Evolutionary conservation across 2,329 filamentous ascomycete species (phyloP), one percentile per base, ranked within the genome.

Genomic region (Microsporum canis): DNA sequence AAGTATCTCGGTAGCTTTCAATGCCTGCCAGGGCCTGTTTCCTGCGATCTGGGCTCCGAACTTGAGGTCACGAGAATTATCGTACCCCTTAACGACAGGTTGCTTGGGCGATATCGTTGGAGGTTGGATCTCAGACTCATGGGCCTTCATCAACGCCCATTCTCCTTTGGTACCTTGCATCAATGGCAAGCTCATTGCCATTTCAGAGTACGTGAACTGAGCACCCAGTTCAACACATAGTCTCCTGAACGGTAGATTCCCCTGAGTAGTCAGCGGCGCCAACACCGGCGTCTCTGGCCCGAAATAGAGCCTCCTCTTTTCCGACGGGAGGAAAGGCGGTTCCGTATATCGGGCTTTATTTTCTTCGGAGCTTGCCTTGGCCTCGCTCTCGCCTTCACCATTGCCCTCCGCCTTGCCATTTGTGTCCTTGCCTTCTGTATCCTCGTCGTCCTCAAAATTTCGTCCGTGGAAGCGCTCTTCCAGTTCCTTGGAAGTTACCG

Each of bases 261-360:
- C 94, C 75, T 97, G 94, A 0, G 94, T 99, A 0, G 94, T 99
- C 57, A 99, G 80, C 39, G 94, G 94, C 3, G 94, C 94, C n/a
- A 99, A 79, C 8, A 91, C 84, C 0, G 94, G 94, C 1, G 94
- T 99, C 72, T 97, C 92, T 0, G 87, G 84, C 4, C 91, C 91
- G 73, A 97, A 97, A 76, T 99, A 97, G 61, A 99, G 80, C 58
- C 86, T 85, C 62, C 94, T 84, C 78, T 99, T 99, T 77, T 99
- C 94, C 0, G 92, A 96, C 1, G 94, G 86, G 69, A 88, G 84
- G 70, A 96, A 86, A 0, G 92, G 92, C 29, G 90, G 86, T 63
- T 97, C 91, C n/a, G 84, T 81, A 71, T 88, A 97, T 62, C 82
- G 81, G 5, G 94, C 92, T 59, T 89, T 83, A 63, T 88, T 84